A percentile compares a stretch with the other conserved stretches of the same genome.
Conservation (phyloP, 169 alveolate species). For the Plasmodium vivax region DNA sequence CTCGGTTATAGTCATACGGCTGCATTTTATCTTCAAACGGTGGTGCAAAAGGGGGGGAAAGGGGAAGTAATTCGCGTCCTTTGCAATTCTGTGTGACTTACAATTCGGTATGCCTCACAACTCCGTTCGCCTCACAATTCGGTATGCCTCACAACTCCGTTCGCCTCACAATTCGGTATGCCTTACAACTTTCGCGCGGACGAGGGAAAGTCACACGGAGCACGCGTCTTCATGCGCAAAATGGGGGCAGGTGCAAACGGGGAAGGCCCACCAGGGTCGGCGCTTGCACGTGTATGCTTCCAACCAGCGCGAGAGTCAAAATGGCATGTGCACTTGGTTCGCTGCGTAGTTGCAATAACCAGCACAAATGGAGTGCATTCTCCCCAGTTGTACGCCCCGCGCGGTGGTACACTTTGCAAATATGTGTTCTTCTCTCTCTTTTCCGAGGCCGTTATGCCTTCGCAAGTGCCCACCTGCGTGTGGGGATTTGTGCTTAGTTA, state of each 20-base stretch:
- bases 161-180: not conserved
- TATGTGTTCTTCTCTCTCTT: not conserved
- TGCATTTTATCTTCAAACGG: constrained; percentile 52
- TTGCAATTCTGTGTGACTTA: not conserved
- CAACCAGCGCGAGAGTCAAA: not conserved
- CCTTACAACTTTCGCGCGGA: not conserved
- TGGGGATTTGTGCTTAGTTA: not conserved
- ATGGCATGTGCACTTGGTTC: not conserved
- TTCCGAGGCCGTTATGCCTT: not conserved
- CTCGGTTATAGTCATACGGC: constrained; percentile 60
- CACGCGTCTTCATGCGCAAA: not conserved
- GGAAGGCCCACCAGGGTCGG: not conserved
- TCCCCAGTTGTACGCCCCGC: not conserved
- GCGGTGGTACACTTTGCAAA: not conserved
- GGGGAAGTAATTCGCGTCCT: not conserved
- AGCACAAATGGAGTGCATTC: not conserved
- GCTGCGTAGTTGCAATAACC: not conserved
- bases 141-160: not conserved
- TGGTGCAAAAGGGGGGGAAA: not conserved
- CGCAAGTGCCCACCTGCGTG: not conserved
- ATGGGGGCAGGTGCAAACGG: not conserved
- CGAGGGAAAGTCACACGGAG: not conserved
- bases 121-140: not conserved
- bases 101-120: not conserved
- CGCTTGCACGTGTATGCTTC: not conserved